Evolutionary conservation across 352 stramenopile species (phyloP), one percentile per base, ranked within the genome.

Genomic region (Plasmopara viticola): DNA sequence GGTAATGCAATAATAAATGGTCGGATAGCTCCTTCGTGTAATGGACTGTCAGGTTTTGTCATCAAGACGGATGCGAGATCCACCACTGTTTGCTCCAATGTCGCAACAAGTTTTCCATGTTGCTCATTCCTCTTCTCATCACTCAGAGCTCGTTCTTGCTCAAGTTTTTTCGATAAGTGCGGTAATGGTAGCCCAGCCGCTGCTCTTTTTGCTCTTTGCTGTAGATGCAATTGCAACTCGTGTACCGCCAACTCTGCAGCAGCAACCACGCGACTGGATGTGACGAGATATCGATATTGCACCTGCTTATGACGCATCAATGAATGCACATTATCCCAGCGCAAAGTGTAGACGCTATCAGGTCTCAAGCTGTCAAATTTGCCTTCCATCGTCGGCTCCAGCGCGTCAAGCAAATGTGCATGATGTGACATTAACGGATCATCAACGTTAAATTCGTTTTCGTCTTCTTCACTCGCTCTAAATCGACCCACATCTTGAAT

Each of bases 11-110:
- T 49, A 25, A 90, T 46, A 25, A 92, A 74, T 9, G 73, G 50
- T 3, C 82, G 73, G 31, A 69, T 56, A 4, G 78, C 74, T 45
- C 82, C 82, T 68, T 88, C 82, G 58, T 92, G 77, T 30, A 92
- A 62, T 6, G 82, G 82, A 49, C 66, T 66, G 53, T 90, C 76
- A 2, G 82, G 82, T 44, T 78, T 73, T 0, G 67, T 55, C 49
- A 84, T 87, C 45, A 92, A 92, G n/a, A n/a, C n/a, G n/a, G n/a
- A n/a, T n/a, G n/a, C n/a, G n/a, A n/a, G n/a, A n/a, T n/a, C n/a
- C n/a, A n/a, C n/a, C n/a, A n/a, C n/a, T n/a, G n/a, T n/a, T n/a
- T n/a, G n/a, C n/a, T n/a, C n/a, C n/a, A n/a, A n/a, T n/a, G n/a
- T n/a, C n/a, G n/a, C n/a, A n/a, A n/a, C n/a, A n/a, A n/a, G n/a